Percentiles rank a stretch among this genome's conserved stretches.
Conservation (phyloP, 148 eudicot species). For the Hydrangea macrophylla region DNA sequence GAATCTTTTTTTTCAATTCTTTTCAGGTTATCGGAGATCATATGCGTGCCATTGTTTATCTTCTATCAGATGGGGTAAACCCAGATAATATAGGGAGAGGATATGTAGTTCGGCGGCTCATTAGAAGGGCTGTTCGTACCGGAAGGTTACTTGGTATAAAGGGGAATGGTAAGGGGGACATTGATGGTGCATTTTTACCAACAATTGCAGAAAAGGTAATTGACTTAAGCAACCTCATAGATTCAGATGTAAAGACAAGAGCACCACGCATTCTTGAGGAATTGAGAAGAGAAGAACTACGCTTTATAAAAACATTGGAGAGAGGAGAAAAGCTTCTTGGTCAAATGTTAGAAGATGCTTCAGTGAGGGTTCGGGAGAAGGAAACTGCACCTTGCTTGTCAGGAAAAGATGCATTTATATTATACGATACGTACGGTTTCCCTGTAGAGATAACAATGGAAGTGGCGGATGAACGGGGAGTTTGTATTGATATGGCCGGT, state of each 20-base stretch:
- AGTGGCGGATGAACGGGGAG: constrained; percentile 82
- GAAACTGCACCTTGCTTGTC: constrained; percentile 60
- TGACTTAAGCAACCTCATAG: constrained; percentile 68
- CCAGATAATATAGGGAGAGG: constrained; percentile 98
- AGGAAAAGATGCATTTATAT: constrained; percentile 88
- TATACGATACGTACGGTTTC: constrained; percentile 90
- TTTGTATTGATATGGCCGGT: constrained; percentile 64
- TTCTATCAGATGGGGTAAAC: constrained; percentile 89
- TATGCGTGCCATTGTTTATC: constrained; percentile 88
- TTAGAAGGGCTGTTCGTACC: constrained; percentile 86
- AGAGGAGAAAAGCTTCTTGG: constrained; percentile 96
- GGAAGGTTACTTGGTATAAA: constrained; percentile 88
- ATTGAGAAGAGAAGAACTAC: constrained; percentile 78
- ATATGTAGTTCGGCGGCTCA: constrained; percentile 84
- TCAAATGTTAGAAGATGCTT: constrained; percentile 66
- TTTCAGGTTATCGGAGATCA: constrained; percentile 93
- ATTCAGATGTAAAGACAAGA: constrained; percentile 61
- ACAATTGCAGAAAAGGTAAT: constrained; percentile 73
- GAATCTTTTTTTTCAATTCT: constrained; percentile 1
- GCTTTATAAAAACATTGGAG: constrained; percentile 81
- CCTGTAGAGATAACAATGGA: constrained; percentile 94
- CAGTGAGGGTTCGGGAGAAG: constrained; percentile 35
- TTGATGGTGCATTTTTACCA: constrained; percentile 83
- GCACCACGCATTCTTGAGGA: constrained; percentile 77
- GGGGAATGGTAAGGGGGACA: constrained; percentile 61